Evolutionary conservation across 257 asterid species (phyloP).

Genomic region (Mitragyna speciosa): DNA sequence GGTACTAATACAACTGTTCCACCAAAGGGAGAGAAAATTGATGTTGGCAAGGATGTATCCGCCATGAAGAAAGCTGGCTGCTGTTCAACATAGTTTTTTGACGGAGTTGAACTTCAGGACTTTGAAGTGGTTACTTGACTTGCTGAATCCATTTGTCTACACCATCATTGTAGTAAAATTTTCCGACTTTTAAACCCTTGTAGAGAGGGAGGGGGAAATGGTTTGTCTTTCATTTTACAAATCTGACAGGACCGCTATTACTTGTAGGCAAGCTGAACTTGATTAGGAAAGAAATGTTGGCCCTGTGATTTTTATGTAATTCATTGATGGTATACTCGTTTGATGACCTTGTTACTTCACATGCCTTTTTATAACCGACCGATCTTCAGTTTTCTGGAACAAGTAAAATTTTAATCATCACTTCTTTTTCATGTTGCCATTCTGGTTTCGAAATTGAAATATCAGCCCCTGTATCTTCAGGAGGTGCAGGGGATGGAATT

Average conservation of each 20-base stretch:
- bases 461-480: background rate
- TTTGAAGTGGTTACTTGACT: background rate
- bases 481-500: background rate
- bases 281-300: background rate
- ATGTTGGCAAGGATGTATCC: constrained; percentile 67
- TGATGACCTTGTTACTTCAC: background rate
- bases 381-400: background rate
- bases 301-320: background rate
- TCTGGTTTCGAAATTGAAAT: background rate
- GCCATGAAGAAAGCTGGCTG: constrained; percentile 67
- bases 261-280: constrained; percentile 11
- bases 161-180: constrained; percentile 8
- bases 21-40: constrained; percentile 71
- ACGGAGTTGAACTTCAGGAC: background rate
- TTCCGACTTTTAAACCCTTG: background rate
- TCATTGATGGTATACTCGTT: background rate
- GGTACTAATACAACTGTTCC: constrained; percentile 48
- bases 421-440: background rate
- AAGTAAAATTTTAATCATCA: background rate
- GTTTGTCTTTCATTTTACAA: background rate
- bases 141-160: background rate
- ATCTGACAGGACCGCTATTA: background rate
- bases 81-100: constrained; percentile 52
- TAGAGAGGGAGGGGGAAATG: background rate
- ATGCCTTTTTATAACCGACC: background rate